Base-by-base conservation (phyloP, 805 yeast genomes). In the Saturnispora sanitii region DNA sequence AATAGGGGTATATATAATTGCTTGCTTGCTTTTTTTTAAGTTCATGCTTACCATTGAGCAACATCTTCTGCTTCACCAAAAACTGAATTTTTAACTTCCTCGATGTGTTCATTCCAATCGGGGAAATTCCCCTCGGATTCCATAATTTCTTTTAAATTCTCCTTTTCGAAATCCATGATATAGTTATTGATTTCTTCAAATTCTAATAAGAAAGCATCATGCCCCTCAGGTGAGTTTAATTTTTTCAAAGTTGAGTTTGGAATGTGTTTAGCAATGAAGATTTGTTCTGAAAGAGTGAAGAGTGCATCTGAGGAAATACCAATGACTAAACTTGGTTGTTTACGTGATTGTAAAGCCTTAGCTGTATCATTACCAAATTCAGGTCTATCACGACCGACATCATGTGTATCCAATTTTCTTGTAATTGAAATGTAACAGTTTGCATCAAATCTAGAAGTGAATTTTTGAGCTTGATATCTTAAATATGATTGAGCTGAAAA, bases 11-110 rank as follows among this genome's bases (percentile, higher is more conserved):
- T 26, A 28, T 33, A 15, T 16, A 5, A 15, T 28, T 28, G 16
- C 13, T 11, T 11, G 31, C 6, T n/a, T n/a, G 6, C 13, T 5
- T 28, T 28, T 28, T 9, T 12, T 28, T 12, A 22, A 17, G 9
- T 12, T 19, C 3, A 13, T 11, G 12, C n/a, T 33, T 36, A 90
- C 98, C 98, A 90, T 47, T 79, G 83, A 23, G 97, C 86, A 37
- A 92, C 88, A 56, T 83, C 88, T 56, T 83, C 94, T n/a, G 95
- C 94, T 60, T 90, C 98, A 2, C 97, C 96, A 57, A 90, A 88
- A 11, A 87, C 80, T 33, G 82, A 73, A 36, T 79, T 77, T 42
- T 71, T 73, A 13, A 73, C 75, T 6, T 68, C 74, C 37, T 66
- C 62, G 15, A 56, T 56, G 23, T 65, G 62, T 26, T 61, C 65